These are phyloP conservation scores for Cercospora citrullina DNA, from an alignment of 2,329 filamentous ascomycete species.

Conservation along the genomic window DNA sequence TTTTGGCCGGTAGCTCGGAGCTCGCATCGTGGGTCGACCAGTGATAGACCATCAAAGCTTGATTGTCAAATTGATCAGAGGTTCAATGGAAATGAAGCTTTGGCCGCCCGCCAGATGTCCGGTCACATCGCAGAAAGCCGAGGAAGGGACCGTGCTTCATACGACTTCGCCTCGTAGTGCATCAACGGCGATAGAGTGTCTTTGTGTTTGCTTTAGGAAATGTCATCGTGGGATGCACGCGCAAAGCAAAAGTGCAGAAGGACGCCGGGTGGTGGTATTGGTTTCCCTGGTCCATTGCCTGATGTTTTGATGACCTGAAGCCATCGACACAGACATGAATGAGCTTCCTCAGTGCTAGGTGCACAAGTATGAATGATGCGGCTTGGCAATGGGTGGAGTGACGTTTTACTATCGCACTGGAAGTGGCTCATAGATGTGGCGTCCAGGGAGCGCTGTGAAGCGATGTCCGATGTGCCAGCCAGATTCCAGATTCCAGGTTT, in stretches of 20 bases:
- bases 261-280: not conserved
- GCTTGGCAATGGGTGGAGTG: no score
- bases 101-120: not conserved
- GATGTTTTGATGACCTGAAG: no score
- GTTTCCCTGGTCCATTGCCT: not conserved
- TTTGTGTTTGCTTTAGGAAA: not conserved
- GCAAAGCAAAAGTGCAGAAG: not conserved
- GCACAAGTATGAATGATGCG: no score
- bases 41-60: not conserved
- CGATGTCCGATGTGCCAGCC: not conserved
- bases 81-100: not conserved
- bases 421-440: not conserved
- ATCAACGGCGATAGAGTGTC: not conserved
- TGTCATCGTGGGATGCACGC: not conserved
- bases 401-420: no score
- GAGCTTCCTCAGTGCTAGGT: no score
- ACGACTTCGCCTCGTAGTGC: not conserved
- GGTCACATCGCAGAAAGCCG: not conserved
- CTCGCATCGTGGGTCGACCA: conserved; percentile 1
- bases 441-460: not conserved
- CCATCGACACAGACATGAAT: no score
- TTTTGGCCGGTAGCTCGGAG: not conserved
- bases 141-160: not conserved
- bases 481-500: not conserved
- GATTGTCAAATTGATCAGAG: conserved; percentile 1